Conservation (phyloP, 2,329 filamentous ascomycete genomes). For the Alternaria viburni region DNA sequence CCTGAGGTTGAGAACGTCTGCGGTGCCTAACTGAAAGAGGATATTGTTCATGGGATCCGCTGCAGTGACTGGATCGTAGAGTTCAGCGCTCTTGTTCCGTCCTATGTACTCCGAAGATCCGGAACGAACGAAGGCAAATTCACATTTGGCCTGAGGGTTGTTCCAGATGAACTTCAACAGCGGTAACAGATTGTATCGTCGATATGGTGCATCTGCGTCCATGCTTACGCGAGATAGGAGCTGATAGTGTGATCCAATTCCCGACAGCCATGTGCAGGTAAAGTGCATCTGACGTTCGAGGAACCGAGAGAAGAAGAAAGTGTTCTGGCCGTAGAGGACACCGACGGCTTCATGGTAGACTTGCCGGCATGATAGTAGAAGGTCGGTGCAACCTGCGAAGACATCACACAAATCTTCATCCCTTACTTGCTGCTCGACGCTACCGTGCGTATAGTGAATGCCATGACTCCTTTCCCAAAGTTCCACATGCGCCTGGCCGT, state of each 20-base stretch:
- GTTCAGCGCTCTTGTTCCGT: no score
- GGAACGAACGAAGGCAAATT: not conserved
- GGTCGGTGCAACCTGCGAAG: not conserved
- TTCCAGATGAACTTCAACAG: not conserved
- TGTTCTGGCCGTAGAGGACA: not conserved
- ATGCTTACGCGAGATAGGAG: not conserved
- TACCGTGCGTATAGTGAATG: no score
- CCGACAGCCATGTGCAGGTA: not conserved
- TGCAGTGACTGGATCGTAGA: accelerated
- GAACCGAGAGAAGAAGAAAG: not conserved
- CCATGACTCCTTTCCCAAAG: accelerated
- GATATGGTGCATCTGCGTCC: not conserved
- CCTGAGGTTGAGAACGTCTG: not conserved
- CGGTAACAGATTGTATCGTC: not conserved
- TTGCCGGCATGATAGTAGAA: not conserved
- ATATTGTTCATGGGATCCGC: not conserved
- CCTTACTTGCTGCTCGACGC: not conserved
- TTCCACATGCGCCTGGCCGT: no score
- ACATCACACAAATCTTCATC: not conserved
- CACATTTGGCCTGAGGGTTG: not conserved
- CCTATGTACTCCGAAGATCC: no score
- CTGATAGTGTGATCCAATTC: not conserved
- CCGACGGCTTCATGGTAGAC: not conserved
- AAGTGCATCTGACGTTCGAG: not conserved
- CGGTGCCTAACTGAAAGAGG: not conserved